These are phyloP conservation scores for Spatholobus suberectus DNA, from an alignment of 306 rosid species.

Conservation along the genomic window DNA sequence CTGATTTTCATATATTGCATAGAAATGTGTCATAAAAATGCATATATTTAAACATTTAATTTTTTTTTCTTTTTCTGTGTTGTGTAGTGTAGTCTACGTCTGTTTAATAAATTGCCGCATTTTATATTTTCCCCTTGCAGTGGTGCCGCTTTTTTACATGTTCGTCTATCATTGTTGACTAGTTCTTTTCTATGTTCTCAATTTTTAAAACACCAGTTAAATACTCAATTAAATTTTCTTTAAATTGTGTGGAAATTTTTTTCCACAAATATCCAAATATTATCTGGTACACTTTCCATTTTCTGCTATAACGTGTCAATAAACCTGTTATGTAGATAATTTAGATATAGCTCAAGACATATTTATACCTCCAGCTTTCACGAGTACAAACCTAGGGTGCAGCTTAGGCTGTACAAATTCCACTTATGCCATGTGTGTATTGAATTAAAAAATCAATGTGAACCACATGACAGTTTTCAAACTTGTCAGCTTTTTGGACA, in stretches of 20 bases:
- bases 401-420: constrained; percentile 4
- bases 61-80: too few relatives aligned
- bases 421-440: neutral
- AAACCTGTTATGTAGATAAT: neutral
- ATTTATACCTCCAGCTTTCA: neutral
- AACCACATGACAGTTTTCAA: neutral
- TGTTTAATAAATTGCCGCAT: too few relatives aligned
- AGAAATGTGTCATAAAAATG: too few relatives aligned
- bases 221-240: neutral
- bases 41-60: too few relatives aligned
- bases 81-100: too few relatives aligned
- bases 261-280: neutral
- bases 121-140: too few relatives aligned
- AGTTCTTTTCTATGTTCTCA: too few relatives aligned
- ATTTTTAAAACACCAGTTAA: neutral
- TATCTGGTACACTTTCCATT: neutral
- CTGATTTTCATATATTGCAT: too few relatives aligned
- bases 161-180: too few relatives aligned
- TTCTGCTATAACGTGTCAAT: neutral
- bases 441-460: neutral
- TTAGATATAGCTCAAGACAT: neutral
- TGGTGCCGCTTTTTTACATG: too few relatives aligned
- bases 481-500: neutral
- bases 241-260: neutral
- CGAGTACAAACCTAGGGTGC: too few relatives aligned